Evolutionary conservation across 306 rosid genomes (phyloP), one percentile per base, ranked within the genome.

Genomic region (Fragaria iinumae): DNA sequence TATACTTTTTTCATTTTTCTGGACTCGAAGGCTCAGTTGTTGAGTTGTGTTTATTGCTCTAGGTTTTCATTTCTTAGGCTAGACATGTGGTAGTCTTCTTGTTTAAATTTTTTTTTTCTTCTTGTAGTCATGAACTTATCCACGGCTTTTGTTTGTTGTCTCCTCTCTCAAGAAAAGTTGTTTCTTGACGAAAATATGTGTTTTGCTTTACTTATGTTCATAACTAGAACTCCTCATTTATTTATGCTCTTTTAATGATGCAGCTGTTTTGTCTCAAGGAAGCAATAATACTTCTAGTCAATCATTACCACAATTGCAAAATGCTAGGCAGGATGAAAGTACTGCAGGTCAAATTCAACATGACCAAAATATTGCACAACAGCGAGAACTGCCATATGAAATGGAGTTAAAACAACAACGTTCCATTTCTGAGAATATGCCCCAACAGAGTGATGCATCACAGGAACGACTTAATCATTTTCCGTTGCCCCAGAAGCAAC

Each of bases 301-400:
- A 69, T 76, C 90, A 27, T 72, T 89, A 78, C 84, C 88, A 69
- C 89, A 79, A 50, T 79, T 77, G 76, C 83, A 77, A 76, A 80
- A 78, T 50, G 75, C 80, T 67, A 79, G 53, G 67, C 84, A 53
- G 72, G 91, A 88, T 67, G 89, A 75, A 75, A 82, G 36, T 74
- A 66, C 79, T 71, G 90, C 84, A 57, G 45, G 75, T 84, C 96
- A 83, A 80, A 80, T 77, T 81, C 97, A 80, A 59, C 80, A 77
- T 77, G 89, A 89, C 67, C 81, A 87, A 77, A 84, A 83, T 62
- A 75, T 64, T 78, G 64, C 80, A n/a, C 83, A 80, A 75, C 80
- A 82, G 80, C 91, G 79, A 79, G 91, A 87, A 53, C 86, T 80
- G 63, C 83, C 93, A 16, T 86, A 91, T 71, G 88, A 78, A 76